Conservation (phyloP, 257 asterid genomes). For the Solanum chilense region DNA sequence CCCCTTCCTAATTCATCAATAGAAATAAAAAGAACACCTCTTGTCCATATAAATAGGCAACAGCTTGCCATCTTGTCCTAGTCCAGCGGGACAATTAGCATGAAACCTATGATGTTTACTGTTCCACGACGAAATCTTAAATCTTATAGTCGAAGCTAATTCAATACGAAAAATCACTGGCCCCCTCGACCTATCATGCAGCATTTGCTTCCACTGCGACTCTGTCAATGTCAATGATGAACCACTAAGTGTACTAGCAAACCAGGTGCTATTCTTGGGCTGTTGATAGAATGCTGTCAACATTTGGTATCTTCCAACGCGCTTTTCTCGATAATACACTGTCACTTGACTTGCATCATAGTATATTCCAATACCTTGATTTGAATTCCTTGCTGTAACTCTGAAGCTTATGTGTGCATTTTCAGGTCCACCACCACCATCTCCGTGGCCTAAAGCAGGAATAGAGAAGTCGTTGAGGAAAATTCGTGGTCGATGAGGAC, state of each 20-base stretch:
- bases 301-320: slow-evolving; percentile 26
- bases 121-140: slow-evolving; percentile 64
- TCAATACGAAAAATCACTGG: slow-evolving; percentile 47
- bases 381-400: slow-evolving; percentile 59
- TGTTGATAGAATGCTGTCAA: slow-evolving; percentile 45
- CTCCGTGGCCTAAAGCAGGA: slow-evolving; percentile 24
- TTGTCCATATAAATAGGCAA: slow-evolving; percentile 28
- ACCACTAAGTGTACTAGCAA: slow-evolving; percentile 42
- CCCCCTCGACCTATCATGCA: slow-evolving; percentile 35
- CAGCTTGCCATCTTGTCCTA: slow-evolving; percentile 70
- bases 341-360: slow-evolving; percentile 41
- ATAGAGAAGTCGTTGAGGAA: slow-evolving; percentile 48
- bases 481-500: slow-evolving; percentile 91
- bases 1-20: slow-evolving; percentile 5
- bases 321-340: slow-evolving; percentile 31
- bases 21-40: slow-evolving; percentile 72
- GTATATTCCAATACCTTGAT: slow-evolving; percentile 51
- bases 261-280: slow-evolving; percentile 57
- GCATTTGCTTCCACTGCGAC: slow-evolving; percentile 37
- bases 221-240: slow-evolving; percentile 24
- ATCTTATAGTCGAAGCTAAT: slow-evolving; percentile 46
- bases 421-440: slow-evolving; percentile 19
- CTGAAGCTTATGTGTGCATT: slow-evolving; percentile 42
- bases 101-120: slow-evolving; percentile 61
- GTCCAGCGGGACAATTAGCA: slow-evolving; percentile 59